Evolutionary conservation across 345 rosid species (phyloP), one percentile per base, ranked within the genome.

Genomic region (Heritiera littoralis): DNA sequence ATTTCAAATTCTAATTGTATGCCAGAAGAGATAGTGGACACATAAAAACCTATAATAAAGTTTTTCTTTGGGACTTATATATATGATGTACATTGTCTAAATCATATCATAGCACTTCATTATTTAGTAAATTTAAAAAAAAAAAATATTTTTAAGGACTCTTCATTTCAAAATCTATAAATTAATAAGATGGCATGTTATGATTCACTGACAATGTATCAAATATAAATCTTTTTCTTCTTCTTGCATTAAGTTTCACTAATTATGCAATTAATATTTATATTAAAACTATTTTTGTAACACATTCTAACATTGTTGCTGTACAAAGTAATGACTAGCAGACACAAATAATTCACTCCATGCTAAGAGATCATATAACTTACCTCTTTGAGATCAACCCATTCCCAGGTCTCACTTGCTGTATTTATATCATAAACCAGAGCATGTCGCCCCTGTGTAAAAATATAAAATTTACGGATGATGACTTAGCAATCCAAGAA

Each of bases 371-470:
- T 48, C 1, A 65, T 18, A 41, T 55, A 0, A 35, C 59, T 75
- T 89, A 94, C 99, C 89, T 92, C 99, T 82, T 92, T 92, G 49
- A 96, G 93, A 83, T 96, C 88, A 77, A 94, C 98, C 99, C 98
- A 94, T 81, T 96, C 99, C 97, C 95, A 92, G 10, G 99, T 90
- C 83, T 91, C 97, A 76, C 86, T 88, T 70, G 78, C 82, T 3
- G 92, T 81, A 75, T 84, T 66, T 59, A 88, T 87, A 84, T 94
- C 98, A 88, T 96, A 96, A 77, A 92, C 97, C 86, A 96, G 81
- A 77, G 95, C 93, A 88, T 96, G 99, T 32, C 92, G 86, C 32
- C 91, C 98, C 99, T 96, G 91, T 20, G 6, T 4, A 23, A 81
- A 81, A 15, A 81, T 70, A 72, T 51, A 80, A 83, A 81, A 82